Conservation (phyloP, 495 filamentous ascomycete genomes). For the Tuber indicum region DNA sequence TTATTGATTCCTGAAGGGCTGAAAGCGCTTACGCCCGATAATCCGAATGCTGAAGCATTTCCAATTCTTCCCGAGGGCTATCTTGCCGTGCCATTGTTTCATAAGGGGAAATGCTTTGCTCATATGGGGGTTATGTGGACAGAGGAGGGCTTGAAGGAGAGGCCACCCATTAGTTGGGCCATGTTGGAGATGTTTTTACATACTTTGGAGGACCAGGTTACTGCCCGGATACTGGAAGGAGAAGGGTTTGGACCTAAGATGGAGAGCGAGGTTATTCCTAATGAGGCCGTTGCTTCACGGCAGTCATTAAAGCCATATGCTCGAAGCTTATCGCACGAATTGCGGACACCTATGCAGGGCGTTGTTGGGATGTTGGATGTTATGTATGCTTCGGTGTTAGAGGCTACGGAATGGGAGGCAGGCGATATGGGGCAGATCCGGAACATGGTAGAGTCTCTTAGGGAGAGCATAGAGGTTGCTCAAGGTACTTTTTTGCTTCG, state of each 20-base stretch:
- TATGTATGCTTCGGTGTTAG: conserved; percentile 71
- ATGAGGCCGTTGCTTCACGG: conserved; percentile 50
- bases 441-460: conserved; percentile 56
- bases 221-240: conserved; percentile 54
- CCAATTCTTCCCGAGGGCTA: conserved; percentile 58
- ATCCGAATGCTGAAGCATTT: conserved; percentile 56
- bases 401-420: conserved; percentile 51
- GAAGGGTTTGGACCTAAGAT: conserved; percentile 44
- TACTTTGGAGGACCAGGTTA: conserved; percentile 67
- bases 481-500: conserved; percentile 50
- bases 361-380: conserved; percentile 81
- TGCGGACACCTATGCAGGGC: conserved; percentile 79
- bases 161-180: conserved; percentile 58
- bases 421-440: conserved; percentile 32
- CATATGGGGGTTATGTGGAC: conserved; percentile 75
- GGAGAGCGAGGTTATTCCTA: conserved; percentile 47
- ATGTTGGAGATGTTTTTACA: conserved; percentile 68
- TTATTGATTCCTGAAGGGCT: conserved; percentile 64
- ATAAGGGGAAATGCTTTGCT: conserved; percentile 62
- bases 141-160: conserved; percentile 51
- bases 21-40: conserved; percentile 54
- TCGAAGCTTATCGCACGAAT: conserved; percentile 69
- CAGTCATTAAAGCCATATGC: conserved; percentile 74
- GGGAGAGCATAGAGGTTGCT: conserved; percentile 68
- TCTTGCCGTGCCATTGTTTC: conserved; percentile 64